Base-by-base conservation (phyloP, 176 grass and related monocot species). In the Poa annua region DNA sequence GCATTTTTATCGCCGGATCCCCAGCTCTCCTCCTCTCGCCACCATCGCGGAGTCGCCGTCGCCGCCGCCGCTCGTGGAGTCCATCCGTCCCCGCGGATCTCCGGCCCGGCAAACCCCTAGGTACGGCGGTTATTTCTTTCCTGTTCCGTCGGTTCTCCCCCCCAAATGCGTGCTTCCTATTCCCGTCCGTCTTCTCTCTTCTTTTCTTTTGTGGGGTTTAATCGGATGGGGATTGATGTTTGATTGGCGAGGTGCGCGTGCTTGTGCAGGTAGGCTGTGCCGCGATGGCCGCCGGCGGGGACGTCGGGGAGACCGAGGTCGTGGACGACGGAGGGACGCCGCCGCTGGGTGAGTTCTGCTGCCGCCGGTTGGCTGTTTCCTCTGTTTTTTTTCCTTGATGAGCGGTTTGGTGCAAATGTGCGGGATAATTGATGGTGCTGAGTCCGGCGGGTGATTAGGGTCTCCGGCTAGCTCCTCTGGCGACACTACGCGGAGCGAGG, bases 241-340 rank as follows among this genome's bases (percentile, higher is more conserved):
- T 74, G 69, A 74, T 73, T 49, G 53, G 3, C 0, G 65, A 11
- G 2, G 41, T 33, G 49, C 6, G 54, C 29, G 20, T 72, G 57
- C 4, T 0, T 20, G 38, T 44, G 72, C 82, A 68, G 72, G 50
- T 47, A 19, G 45, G 33, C 24, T 19, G 22, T 20, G n/a, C 34
- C 0, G 20, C 3, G 79, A 90, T 86, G 88, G 84, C 47, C 38
- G 20, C 16, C 56, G 73, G 66, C 56, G 73, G 66, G 74, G 80
- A 83, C 56, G 73, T 56, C 56, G 73, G 66, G 74, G 80, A 83
- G 21, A 79, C 73, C 38, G 74, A 74, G 39, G 47, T 48, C 21
- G 5, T 83, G 17, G 88, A 74, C 17, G 80, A 34, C 17, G 84
- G 29, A 13, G 12, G 41, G 39, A 73, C 79, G 79, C 67, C 84